Evolutionary conservation across 2,329 filamentous ascomycete genomes (phyloP).

Genomic region (Botryotinia narcissicola): DNA sequence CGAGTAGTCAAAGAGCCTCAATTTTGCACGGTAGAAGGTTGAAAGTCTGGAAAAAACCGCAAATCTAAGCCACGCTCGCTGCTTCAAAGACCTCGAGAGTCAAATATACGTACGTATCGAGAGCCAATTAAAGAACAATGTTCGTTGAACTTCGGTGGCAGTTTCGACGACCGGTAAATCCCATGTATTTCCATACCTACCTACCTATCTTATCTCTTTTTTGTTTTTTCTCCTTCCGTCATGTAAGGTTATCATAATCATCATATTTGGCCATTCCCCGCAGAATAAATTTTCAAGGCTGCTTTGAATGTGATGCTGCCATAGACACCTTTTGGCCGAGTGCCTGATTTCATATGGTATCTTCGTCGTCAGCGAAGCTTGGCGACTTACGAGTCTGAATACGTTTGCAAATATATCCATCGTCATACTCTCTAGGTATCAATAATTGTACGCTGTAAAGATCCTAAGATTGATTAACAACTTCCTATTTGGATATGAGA

Average conservation of each 20-base stretch:
- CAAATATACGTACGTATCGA: background rate
- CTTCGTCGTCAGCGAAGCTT: constrained; percentile 5
- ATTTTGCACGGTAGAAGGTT: background rate
- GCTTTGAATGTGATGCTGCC: background rate
- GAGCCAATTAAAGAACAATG: background rate
- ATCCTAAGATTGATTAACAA: background rate
- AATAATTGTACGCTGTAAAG: background rate
- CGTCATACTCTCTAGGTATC: background rate
- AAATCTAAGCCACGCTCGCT: background rate
- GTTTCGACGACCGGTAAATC: background rate
- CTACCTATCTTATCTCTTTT: background rate
- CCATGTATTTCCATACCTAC: too few species aligned
- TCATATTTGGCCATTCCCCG: background rate
- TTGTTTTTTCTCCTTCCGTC: background rate
- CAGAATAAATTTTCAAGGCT: background rate
- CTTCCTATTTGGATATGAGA: background rate
- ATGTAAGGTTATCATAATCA: background rate
- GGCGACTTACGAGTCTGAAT: background rate
- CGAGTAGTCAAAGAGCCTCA: constrained; percentile 15
- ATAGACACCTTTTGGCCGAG: background rate
- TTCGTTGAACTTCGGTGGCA: background rate
- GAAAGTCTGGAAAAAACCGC: background rate
- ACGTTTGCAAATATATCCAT: constrained; percentile 8
- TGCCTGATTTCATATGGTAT: background rate
- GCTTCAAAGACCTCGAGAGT: background rate